Evolutionary conservation across 1,284 basidiomycete species (phyloP).

Genomic region (Trametes sp.): DNA sequence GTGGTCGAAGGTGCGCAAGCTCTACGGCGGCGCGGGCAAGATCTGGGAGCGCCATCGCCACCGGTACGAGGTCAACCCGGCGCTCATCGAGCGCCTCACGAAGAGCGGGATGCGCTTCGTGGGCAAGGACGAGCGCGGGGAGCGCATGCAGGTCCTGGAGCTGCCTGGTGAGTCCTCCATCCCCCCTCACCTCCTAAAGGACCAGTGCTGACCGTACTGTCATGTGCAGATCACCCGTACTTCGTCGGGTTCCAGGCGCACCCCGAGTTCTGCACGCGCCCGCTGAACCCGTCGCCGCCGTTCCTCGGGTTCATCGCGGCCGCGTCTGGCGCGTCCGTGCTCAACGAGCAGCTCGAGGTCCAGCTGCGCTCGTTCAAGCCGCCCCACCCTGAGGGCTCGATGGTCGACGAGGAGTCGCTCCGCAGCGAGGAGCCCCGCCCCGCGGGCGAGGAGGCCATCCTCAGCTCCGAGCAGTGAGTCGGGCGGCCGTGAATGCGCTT

Average conservation of each 20-base stretch:
- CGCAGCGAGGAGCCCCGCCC: constrained; percentile 41
- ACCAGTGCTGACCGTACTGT: too few relatives aligned
- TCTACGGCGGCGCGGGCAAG: constrained; percentile 87
- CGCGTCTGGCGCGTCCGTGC: constrained; percentile 66
- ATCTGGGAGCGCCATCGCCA: constrained; percentile 99
- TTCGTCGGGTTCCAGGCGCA: constrained; percentile 97
- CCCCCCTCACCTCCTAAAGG: too few relatives aligned
- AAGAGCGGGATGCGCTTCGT: constrained; percentile 83
- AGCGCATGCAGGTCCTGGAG: constrained; percentile 98
- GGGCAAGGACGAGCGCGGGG: constrained; percentile 94
- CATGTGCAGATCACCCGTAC: constrained; percentile 86
- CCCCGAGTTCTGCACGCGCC: constrained; percentile 99
- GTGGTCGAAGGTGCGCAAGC: constrained; percentile 75
- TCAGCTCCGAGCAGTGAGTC: constrained; percentile 36
- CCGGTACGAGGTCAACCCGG: constrained; percentile 97
- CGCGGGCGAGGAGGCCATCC: constrained; percentile 38
- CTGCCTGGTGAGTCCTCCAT: constrained; percentile 65
- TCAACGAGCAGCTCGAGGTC: constrained; percentile 78
- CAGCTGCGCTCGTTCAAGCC: constrained; percentile 63
- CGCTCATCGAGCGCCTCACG: constrained; percentile 80
- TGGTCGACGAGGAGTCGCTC: constrained; percentile 55
- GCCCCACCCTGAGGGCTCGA: constrained; percentile 58
- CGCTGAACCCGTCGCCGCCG: constrained; percentile 95
- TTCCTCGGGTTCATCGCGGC: constrained; percentile 98
- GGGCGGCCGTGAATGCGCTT: background rate